These are phyloP conservation scores for Corchorus capsularis DNA, from an alignment of 345 rosid species.

Conservation along the genomic window DNA sequence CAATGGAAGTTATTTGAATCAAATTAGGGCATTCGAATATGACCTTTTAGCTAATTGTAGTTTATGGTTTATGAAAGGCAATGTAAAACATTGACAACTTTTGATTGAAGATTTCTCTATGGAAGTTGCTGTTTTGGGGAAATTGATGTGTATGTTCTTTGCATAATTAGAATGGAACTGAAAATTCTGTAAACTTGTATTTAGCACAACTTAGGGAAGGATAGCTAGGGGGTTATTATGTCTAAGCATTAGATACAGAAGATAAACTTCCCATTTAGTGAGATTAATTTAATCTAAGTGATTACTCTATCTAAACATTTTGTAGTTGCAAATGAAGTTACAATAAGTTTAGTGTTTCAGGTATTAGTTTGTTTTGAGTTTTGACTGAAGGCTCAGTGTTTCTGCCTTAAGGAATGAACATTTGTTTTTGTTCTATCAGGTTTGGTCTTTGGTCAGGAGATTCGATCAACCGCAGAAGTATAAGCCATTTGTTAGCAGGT, in stretches of 20 bases:
- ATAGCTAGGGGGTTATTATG: neutral
- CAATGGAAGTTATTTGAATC: neutral
- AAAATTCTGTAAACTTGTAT: neutral
- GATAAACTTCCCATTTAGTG: neutral
- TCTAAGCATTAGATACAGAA: neutral
- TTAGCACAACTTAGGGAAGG: neutral
- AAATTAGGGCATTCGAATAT: neutral
- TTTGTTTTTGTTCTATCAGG: slow-evolving; percentile 37
- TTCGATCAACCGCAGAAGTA: slow-evolving; percentile 86
- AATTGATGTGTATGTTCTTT: neutral
- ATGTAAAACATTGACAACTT: neutral
- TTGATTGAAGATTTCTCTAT: neutral
- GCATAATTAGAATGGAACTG: neutral
- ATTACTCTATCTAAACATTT: neutral
- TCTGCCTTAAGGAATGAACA: slow-evolving; percentile 11
- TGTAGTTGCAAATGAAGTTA: neutral
- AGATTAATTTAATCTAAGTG: neutral
- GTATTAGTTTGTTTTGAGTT: slow-evolving; percentile 5
- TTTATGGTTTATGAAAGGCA: neutral
- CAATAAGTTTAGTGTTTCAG: neutral
- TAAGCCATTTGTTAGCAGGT: slow-evolving; percentile 76
- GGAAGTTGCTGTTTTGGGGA: neutral
- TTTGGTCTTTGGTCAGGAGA: slow-evolving; percentile 86
- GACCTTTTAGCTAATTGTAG: neutral
- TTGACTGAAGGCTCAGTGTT: neutral